Evolutionary conservation across 495 filamentous ascomycete genomes (phyloP).

Genomic region (Sabuloglossum arenarium): DNA sequence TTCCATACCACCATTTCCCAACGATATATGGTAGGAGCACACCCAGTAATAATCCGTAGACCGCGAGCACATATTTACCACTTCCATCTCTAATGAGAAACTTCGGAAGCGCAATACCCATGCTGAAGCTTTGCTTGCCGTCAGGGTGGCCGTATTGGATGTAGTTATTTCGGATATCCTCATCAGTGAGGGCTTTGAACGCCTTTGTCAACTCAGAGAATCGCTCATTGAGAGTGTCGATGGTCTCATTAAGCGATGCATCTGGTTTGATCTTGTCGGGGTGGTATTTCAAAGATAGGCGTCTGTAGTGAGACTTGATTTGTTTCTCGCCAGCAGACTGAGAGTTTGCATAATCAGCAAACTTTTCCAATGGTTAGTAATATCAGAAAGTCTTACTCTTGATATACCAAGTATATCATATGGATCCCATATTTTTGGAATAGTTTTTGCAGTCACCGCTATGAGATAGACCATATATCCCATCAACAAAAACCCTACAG

Average conservation of each 20-base stretch:
- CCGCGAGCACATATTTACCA: slow-evolving; percentile 81
- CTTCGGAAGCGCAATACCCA: slow-evolving; percentile 87
- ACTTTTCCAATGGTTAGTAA: neutral
- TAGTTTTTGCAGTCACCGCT: slow-evolving; percentile 47
- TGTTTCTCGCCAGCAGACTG: slow-evolving; percentile 68
- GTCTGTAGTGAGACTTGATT: slow-evolving; percentile 77
- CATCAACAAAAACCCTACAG: slow-evolving; percentile 65
- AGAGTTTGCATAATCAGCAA: slow-evolving; percentile 6
- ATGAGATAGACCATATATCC: slow-evolving; percentile 88
- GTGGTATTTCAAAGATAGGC: slow-evolving; percentile 67
- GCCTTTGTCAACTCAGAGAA: slow-evolving; percentile 94
- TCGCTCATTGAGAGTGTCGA: slow-evolving; percentile 62
- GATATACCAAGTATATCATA: slow-evolving; percentile 82
- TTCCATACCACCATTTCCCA: slow-evolving; percentile 97
- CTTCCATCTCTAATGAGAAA: slow-evolving; percentile 84
- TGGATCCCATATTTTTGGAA: slow-evolving; percentile 77
- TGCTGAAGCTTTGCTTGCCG: slow-evolving; percentile 93
- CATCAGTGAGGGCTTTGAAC: slow-evolving; percentile 91
- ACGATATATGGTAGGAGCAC: slow-evolving; percentile 84
- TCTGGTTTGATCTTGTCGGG: slow-evolving; percentile 81
- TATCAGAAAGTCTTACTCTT: slow-evolving; percentile 29
- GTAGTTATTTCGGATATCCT: slow-evolving; percentile 91
- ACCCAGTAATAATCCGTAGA: slow-evolving; percentile 73
- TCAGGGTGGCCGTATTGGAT: slow-evolving; percentile 91
- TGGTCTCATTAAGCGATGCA: slow-evolving; percentile 67